phyloP scores from a whole-genome alignment of 148 eudicot species.

The Vaccinium darrowii region DNA sequence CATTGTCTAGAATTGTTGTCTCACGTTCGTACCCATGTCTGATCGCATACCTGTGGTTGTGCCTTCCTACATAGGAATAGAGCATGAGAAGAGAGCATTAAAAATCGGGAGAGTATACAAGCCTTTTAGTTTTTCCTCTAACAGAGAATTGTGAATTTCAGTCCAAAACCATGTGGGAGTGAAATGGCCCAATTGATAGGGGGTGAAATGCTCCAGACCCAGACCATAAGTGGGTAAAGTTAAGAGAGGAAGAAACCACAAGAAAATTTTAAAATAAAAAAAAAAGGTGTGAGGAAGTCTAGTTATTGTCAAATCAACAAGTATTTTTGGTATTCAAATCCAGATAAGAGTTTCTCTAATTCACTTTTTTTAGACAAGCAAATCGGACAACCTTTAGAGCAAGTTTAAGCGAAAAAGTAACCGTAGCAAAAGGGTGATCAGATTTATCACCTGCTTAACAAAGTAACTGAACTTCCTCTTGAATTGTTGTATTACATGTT shows the following conservation, averaged over 20 bases:
- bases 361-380: background rate
- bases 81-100: background rate
- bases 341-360: background rate
- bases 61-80: background rate
- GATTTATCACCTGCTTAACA: conserved; percentile 76
- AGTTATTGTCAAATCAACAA: background rate
- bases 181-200: background rate
- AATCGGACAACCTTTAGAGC: background rate
- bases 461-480: conserved; percentile 75
- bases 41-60: background rate
- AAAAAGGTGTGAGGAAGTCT: background rate
- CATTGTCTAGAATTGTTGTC: background rate
- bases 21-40: background rate
- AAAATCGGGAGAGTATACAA: background rate
- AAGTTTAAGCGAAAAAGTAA: background rate
- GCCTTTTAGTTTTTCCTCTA: background rate
- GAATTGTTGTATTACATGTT: conserved; percentile 81
- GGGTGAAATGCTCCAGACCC: background rate
- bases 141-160: background rate
- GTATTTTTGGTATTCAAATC: background rate
- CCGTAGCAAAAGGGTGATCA: background rate
- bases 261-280: background rate
- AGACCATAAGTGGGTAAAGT: background rate
- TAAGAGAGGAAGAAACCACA: background rate
- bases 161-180: background rate